Evolutionary conservation across 73 alveolate species (phyloP).

Genomic region (Blepharisma japonicum): DNA sequence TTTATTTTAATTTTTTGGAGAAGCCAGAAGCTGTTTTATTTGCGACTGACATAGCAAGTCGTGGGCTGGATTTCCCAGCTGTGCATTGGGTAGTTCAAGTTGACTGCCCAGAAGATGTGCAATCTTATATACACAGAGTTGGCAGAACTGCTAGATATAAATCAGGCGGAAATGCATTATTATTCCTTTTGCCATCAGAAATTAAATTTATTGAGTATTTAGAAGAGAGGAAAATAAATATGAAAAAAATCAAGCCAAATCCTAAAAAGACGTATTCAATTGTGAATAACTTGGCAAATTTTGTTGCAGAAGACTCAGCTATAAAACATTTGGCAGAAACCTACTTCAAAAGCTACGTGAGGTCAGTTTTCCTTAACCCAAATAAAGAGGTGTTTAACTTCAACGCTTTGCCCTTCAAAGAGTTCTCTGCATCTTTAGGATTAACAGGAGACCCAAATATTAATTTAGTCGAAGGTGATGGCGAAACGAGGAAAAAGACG

Average conservation of each 20-base stretch:
- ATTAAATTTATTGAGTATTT: constrained; percentile 64
- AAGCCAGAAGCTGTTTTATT: constrained; percentile 74
- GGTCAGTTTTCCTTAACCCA: constrained; percentile 70
- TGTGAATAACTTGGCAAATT: constrained; percentile 64
- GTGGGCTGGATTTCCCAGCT: constrained; percentile 95
- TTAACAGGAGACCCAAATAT: constrained; percentile 81
- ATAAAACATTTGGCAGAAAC: constrained; percentile 88
- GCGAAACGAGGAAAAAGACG: constrained; percentile 46
- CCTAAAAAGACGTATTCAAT: constrained; percentile 79
- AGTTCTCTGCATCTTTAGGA: constrained; percentile 86
- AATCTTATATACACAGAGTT: constrained; percentile 88
- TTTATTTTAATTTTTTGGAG: constrained; percentile 77
- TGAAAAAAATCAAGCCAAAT: constrained; percentile 77
- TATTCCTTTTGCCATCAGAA: constrained; percentile 81
- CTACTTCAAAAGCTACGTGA: constrained; percentile 89
- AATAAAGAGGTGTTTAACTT: constrained; percentile 87
- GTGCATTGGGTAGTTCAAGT: constrained; percentile 91
- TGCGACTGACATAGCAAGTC: constrained; percentile 85
- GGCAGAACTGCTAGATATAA: constrained; percentile 96
- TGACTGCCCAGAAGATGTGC: constrained; percentile 87
- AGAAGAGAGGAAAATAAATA: constrained; percentile 62
- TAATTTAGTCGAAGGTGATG: constrained; percentile 36
- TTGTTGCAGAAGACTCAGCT: constrained; percentile 84
- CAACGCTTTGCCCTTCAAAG: constrained; percentile 58
- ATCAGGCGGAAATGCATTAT: constrained; percentile 91